A percentile compares a stretch with the other conserved stretches of the same genome.
Evolutionary conservation across 139 green algal genomes (phyloP).

Genomic region (Gonium pectorale): DNA sequence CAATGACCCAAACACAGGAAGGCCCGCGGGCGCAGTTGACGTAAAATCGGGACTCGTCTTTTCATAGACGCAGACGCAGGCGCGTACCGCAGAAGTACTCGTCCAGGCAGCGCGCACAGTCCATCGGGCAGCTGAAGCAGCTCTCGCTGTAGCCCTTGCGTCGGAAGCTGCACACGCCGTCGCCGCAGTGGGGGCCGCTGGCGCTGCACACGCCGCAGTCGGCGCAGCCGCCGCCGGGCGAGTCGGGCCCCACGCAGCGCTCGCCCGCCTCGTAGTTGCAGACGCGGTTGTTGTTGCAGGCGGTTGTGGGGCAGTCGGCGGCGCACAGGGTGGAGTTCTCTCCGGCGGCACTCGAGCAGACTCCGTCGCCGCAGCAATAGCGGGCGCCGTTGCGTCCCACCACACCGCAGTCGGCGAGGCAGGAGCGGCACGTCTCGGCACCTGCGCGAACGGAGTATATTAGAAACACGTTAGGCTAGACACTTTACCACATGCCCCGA

Average conservation of each 20-base stretch:
- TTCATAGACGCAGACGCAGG: no score
- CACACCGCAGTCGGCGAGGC: conserved; percentile 8
- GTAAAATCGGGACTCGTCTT: no score
- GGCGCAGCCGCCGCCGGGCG: not conserved
- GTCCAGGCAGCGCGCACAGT: not conserved
- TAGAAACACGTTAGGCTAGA: no score
- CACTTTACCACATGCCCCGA: no score
- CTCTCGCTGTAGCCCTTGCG: conserved; percentile 8
- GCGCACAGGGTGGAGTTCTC: conserved; percentile 12
- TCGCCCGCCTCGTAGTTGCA: not conserved
- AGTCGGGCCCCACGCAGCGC: conserved; percentile 1
- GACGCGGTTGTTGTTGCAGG: conserved; percentile 31
- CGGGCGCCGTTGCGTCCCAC: not conserved
- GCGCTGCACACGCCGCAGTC: conserved; percentile 21
- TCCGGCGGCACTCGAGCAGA: not conserved
- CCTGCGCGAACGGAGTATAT: no score
- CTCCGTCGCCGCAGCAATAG: conserved; percentile 22
- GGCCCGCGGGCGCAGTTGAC: no score
- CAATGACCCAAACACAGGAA: no score
- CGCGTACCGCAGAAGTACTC: conserved; percentile 10
- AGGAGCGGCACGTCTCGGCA: conserved; percentile 13
- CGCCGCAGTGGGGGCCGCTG: conserved; percentile 9
- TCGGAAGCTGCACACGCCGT: conserved; percentile 6
- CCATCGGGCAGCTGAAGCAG: conserved; percentile 11
- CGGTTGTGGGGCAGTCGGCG: conserved; percentile 4